phyloP scores from a whole-genome alignment of 768 basidiomycete genomes.

The Mycena haematopus region DNA sequence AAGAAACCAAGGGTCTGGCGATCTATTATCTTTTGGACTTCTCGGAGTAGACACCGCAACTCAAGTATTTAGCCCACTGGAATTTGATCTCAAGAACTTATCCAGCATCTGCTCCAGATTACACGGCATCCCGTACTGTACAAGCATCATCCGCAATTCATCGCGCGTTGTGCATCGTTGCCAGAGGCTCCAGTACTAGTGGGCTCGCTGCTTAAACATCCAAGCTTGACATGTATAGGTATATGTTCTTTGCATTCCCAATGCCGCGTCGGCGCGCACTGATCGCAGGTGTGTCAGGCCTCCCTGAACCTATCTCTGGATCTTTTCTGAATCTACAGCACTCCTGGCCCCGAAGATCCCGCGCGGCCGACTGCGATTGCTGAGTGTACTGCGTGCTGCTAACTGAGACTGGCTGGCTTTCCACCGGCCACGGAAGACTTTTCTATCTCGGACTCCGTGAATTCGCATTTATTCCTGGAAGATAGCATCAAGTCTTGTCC shows the following conservation, averaged over 20 bases:
- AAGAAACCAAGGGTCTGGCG: too few species aligned
- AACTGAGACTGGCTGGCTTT: neutral
- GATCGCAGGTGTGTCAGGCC: conserved; percentile 10
- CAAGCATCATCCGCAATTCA: neutral
- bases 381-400: neutral
- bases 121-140: neutral
- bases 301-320: neutral
- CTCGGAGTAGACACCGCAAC: neutral
- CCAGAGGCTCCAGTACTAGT: neutral
- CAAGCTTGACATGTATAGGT: neutral
- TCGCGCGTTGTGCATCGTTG: conserved; percentile 2
- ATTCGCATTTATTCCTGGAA: too few species aligned
- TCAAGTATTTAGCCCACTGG: neutral
- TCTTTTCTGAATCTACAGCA: neutral
- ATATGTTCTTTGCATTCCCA: neutral
- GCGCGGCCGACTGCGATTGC: neutral
- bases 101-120: too few species aligned
- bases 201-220: neutral
- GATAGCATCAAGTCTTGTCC: too few species aligned
- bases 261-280: conserved; percentile 9
- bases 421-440: neutral
- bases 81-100: neutral
- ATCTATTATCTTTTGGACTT: too few species aligned
- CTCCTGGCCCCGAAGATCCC: neutral
- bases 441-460: too few species aligned